Percentiles rank a stretch among this genome's conserved stretches.
Evolutionary conservation across 2,329 filamentous ascomycete genomes (phyloP).

Genomic region (Diaporthe citri): DNA sequence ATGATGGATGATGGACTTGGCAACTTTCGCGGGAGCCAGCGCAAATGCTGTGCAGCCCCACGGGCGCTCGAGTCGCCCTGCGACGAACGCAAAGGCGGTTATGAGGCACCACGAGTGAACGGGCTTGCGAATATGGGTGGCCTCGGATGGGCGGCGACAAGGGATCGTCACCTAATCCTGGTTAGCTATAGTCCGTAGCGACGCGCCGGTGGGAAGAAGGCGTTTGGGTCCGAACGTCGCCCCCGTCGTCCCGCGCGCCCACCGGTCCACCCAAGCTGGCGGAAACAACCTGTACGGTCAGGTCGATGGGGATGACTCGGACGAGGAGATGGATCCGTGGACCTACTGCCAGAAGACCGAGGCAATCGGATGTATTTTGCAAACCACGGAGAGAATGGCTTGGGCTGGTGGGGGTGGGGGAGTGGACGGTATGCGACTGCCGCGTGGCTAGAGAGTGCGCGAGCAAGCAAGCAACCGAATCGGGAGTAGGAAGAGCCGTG

Average conservation of each 20-base stretch:
- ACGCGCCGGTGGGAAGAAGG: slow-evolving; percentile 15
- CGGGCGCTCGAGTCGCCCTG: background rate
- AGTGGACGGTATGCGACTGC: slow-evolving; percentile 6
- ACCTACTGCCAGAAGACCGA: background rate
- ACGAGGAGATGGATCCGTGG: background rate
- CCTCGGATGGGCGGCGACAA: slow-evolving; percentile 13
- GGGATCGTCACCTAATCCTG: slow-evolving; percentile 15
- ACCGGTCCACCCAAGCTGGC: slow-evolving; percentile 28
- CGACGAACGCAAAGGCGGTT: background rate
- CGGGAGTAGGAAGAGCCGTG: background rate
- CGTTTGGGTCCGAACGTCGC: slow-evolving; percentile 20
- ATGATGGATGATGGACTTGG: background rate
- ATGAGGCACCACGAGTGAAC: background rate
- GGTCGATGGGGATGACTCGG: slow-evolving; percentile 2
- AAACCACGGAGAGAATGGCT: background rate
- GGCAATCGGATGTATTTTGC: slow-evolving; percentile 4
- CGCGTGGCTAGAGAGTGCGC: slow-evolving; percentile 18
- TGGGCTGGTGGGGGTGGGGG: background rate
- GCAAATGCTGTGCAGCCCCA: background rate
- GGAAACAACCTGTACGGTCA: slow-evolving; percentile 7
- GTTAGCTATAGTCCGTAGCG: slow-evolving; percentile 21
- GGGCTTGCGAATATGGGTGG: slow-evolving; percentile 1
- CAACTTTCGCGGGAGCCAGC: background rate
- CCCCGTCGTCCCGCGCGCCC: slow-evolving; percentile 1
- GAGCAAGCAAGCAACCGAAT: slow-evolving; percentile 15